Evolutionary conservation across 495 filamentous ascomycete species (phyloP).

Genomic region (Hyaloscypha finlandica): DNA sequence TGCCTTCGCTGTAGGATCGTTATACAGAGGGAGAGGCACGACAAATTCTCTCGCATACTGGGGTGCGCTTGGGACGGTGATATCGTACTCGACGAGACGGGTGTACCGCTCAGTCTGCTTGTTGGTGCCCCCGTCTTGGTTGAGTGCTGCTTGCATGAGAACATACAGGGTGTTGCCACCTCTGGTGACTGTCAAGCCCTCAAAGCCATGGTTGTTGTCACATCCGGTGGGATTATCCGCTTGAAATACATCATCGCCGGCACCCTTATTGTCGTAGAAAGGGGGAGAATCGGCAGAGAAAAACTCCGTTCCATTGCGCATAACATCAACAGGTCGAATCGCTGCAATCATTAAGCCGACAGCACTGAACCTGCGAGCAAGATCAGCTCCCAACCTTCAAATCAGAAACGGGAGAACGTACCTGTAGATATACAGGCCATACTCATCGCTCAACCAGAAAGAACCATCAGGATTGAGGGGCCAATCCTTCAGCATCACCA

Average conservation of each 20-base stretch:
- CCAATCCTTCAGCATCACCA: constrained; percentile 45
- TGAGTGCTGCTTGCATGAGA: constrained; percentile 53
- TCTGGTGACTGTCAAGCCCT: constrained; percentile 65
- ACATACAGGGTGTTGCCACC: constrained; percentile 68
- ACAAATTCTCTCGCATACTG: too few relatives aligned
- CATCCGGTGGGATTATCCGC: constrained; percentile 60
- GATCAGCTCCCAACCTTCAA: too few relatives aligned
- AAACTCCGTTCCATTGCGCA: constrained; percentile 55
- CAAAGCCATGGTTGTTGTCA: constrained; percentile 77
- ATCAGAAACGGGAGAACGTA: too few relatives aligned
- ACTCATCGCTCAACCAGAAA: constrained; percentile 78
- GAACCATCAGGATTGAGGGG: constrained; percentile 55
- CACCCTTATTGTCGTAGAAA: constrained; percentile 31
- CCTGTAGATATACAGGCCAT: constrained; percentile 60
- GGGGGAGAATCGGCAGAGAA: constrained; percentile 28
- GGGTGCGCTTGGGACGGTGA: too few relatives aligned
- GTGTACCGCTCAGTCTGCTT: constrained; percentile 26
- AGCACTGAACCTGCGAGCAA: constrained; percentile 61
- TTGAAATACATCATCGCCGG: constrained; percentile 34
- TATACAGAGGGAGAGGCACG: too few relatives aligned
- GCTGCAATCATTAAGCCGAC: constrained; percentile 63
- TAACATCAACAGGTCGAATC: constrained; percentile 66
- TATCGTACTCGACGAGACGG: too few relatives aligned
- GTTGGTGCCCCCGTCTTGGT: constrained; percentile 49
- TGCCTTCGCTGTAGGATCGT: too few relatives aligned